Evolutionary conservation across 108 stramenopile genomes (phyloP).

Genomic region (Bacterosira constricta): DNA sequence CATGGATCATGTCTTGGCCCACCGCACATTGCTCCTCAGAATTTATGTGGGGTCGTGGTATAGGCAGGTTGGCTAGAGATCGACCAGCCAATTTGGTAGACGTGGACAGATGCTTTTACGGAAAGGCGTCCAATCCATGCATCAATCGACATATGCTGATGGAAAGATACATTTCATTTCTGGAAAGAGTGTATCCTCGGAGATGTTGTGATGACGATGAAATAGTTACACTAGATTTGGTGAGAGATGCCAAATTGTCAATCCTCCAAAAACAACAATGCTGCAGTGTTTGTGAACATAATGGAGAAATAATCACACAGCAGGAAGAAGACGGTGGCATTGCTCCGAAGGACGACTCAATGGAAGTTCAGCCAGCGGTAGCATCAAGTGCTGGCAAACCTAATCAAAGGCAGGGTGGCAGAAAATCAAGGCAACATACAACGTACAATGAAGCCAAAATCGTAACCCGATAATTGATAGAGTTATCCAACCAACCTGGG

Average conservation of each 20-base stretch:
- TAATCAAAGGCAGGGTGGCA: conserved; percentile 9
- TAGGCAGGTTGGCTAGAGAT: conserved; percentile 74
- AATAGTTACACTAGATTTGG: conserved; percentile 27
- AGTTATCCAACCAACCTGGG: conserved; percentile 54
- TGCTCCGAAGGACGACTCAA: neutral
- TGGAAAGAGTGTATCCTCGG: conserved; percentile 70
- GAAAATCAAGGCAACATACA: conserved; percentile 21
- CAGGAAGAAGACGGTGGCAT: conserved; percentile 6
- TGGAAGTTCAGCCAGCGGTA: neutral
- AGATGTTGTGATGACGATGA: conserved; percentile 79
- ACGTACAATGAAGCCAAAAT: conserved; percentile 14
- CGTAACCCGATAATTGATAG: conserved; percentile 42
- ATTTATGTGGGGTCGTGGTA: conserved; percentile 74
- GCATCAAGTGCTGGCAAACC: neutral
- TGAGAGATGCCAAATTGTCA: conserved; percentile 10
- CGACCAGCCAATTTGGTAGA: conserved; percentile 68
- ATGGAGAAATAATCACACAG: conserved; percentile 8
- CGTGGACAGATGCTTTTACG: conserved; percentile 79
- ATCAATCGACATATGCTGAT: conserved; percentile 68
- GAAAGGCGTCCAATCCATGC: conserved; percentile 64
- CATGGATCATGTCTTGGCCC: conserved; percentile 70
- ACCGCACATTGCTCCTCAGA: conserved; percentile 51
- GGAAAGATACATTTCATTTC: conserved; percentile 60
- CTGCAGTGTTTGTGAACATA: conserved; percentile 22
- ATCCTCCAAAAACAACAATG: conserved; percentile 9